A percentile compares a stretch with the other conserved stretches of the same genome.
phyloP scores from a whole-genome alignment of 1,284 basidiomycete genomes.

The Sphaerobolus stellatus region DNA sequence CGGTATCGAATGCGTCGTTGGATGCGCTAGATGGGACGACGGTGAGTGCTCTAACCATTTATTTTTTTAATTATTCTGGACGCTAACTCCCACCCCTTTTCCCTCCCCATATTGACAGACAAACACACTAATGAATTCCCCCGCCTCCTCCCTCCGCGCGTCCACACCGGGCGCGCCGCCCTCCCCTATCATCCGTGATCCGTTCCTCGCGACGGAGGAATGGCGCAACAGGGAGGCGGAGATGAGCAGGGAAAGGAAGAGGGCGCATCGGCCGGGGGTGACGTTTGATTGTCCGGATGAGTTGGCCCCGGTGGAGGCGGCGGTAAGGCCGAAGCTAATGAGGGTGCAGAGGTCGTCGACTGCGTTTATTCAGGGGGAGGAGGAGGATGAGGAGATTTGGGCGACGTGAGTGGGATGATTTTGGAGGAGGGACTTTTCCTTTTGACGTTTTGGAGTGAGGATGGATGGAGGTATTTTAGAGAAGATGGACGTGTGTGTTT shows the following conservation, averaged over 20 bases:
- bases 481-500: too few relatives aligned
- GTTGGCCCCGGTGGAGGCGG: constrained; percentile 4
- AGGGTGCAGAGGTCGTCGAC: too few relatives aligned
- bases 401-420: too few relatives aligned
- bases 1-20: constrained; percentile 69
- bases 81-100: too few relatives aligned
- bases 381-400: too few relatives aligned
- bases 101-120: constrained; percentile 39
- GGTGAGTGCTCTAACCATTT: constrained; percentile 41
- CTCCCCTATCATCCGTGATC: constrained; percentile 61
- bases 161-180: constrained; percentile 44
- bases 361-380: too few relatives aligned
- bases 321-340: background rate
- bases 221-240: constrained; percentile 59
- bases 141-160: constrained; percentile 66
- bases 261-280: constrained; percentile 64
- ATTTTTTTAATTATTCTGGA: background rate
- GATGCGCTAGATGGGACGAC: constrained; percentile 75
- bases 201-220: constrained; percentile 57
- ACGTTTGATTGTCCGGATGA: constrained; percentile 50
- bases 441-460: too few relatives aligned
- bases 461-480: too few relatives aligned
- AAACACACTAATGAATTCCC: constrained; percentile 71
- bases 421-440: too few relatives aligned
- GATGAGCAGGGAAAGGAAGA: constrained; percentile 35